A percentile compares a stretch with the other conserved stretches of the same genome.
phyloP scores from a whole-genome alignment of 2,329 filamentous ascomycete species.

The Fonsecaea monophora region DNA sequence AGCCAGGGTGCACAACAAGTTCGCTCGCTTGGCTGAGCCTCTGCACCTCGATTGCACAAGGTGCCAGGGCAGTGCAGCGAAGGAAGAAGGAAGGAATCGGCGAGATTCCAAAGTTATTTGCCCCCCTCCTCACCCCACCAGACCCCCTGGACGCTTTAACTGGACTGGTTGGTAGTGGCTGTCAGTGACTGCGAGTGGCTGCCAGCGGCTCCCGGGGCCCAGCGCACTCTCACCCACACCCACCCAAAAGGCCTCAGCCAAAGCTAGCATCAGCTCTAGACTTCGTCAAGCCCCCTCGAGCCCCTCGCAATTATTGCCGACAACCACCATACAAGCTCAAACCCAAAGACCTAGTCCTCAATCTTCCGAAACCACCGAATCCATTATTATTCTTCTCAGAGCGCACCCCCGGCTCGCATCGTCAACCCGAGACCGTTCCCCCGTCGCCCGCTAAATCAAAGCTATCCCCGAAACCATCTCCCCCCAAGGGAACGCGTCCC shows the following conservation, averaged over 20 bases:
- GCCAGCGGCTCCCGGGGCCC: background rate
- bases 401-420: constrained; percentile 29
- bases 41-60: background rate
- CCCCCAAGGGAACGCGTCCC: constrained; percentile 29
- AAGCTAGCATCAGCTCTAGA: constrained; percentile 3
- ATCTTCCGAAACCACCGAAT: constrained; percentile 3
- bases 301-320: constrained; percentile 14
- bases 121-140: background rate
- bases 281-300: constrained; percentile 12
- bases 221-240: background rate
- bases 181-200: background rate
- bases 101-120: constrained; percentile 13
- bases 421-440: constrained; percentile 28
- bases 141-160: constrained; percentile 3
- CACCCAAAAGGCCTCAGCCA: constrained; percentile 8
- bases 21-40: constrained; percentile 18
- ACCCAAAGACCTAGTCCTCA: constrained; percentile 6
- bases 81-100: constrained; percentile 13
- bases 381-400: constrained; percentile 3
- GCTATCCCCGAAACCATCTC: constrained; percentile 14
- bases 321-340: constrained; percentile 1
- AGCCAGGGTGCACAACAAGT: background rate
- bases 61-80: constrained; percentile 6
- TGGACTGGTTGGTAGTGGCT: background rate
- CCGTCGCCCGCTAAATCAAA: constrained; percentile 30